Conservation (phyloP, 805 yeast genomes). For the Monosporozyma aerobia region DNA sequence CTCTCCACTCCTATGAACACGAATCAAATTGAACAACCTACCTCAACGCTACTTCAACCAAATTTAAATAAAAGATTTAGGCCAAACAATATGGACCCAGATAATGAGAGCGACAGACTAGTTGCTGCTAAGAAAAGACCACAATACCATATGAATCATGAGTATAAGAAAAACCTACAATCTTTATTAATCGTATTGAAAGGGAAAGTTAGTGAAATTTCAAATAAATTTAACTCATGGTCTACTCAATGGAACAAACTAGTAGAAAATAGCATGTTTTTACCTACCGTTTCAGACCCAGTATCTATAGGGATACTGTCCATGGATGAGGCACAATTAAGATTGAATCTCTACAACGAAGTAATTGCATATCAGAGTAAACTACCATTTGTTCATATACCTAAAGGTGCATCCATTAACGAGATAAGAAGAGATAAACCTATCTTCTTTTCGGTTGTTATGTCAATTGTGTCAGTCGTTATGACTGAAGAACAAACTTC, state of each 20-base stretch:
- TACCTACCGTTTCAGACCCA: constrained; percentile 41
- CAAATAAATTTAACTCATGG: constrained; percentile 35
- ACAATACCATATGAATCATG: constrained; percentile 5
- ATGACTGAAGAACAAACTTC: constrained; percentile 27
- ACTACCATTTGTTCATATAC: constrained; percentile 49
- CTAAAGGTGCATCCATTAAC: constrained; percentile 36
- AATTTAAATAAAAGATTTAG: not conserved
- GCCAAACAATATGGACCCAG: not conserved
- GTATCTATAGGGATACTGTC: constrained; percentile 50
- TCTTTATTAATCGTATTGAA: constrained; percentile 18
- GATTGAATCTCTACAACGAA: constrained; percentile 43
- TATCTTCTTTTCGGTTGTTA: constrained; percentile 50
- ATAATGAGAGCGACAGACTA: not conserved
- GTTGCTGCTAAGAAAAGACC: not conserved
- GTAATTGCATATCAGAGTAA: constrained; percentile 36
- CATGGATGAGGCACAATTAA: constrained; percentile 45
- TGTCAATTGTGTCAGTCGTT: constrained; percentile 49
- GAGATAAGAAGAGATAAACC: constrained; percentile 47
- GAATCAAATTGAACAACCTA: not conserved
- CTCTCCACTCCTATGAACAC: not conserved
- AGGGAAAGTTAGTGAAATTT: constrained; percentile 32
- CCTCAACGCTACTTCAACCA: not conserved
- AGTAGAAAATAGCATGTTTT: constrained; percentile 36
- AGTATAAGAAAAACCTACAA: constrained; percentile 20
- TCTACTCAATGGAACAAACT: constrained; percentile 38